Evolutionary conservation across 768 basidiomycete genomes (phyloP), one percentile per base, ranked within the genome.

Genomic region (Ramaria sp.): DNA sequence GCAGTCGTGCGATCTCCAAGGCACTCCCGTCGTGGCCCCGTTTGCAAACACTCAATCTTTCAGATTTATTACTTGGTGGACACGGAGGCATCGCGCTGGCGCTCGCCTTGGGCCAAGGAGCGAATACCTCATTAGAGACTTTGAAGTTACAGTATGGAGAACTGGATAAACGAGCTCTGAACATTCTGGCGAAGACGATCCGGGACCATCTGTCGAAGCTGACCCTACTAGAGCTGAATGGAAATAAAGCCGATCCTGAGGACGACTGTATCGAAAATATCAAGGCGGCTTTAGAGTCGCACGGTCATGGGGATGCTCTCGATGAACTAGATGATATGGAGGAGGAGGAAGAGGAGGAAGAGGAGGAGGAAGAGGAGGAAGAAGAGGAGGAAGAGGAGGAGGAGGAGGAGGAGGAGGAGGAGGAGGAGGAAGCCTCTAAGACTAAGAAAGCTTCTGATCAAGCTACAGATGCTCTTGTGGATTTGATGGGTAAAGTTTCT

Each of bases 211-310:
- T 93, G 44, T 67, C 71, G 24, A 68, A 68, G 37, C 67, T 99
- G 42, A 81, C 70, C 69, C 71, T 67, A 52, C 67, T 98, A 50
- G 95, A 97, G 66, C 63, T 97, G 56, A 93, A 95, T 63, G 91
- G 88, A 71, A 97, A 77, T 61, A 64, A 67, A 28, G 73, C 70
- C 48, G 67, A 69, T 34, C 66, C 68, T 13, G 72, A 73, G 50
- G 73, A 74, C 57, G 73, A 73, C 50, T 71, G 70, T 61, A 69
- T 72, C 22, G 67, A 66, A 55, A 66, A 68, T 57, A 57, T 76
- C 34, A 66, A 62, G 56, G 69, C 66, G 53, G 74, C 74, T 27
- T 57, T 76, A 73, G 32, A 50, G 36, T 56, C 48, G n/a, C 55
- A 50, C 36, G 48, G 34, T 15, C 28, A 50, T 56, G 32, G 10